Evolutionary conservation across 768 basidiomycete genomes (phyloP), one percentile per base, ranked within the genome.

Genomic region (Trametes maxima): DNA sequence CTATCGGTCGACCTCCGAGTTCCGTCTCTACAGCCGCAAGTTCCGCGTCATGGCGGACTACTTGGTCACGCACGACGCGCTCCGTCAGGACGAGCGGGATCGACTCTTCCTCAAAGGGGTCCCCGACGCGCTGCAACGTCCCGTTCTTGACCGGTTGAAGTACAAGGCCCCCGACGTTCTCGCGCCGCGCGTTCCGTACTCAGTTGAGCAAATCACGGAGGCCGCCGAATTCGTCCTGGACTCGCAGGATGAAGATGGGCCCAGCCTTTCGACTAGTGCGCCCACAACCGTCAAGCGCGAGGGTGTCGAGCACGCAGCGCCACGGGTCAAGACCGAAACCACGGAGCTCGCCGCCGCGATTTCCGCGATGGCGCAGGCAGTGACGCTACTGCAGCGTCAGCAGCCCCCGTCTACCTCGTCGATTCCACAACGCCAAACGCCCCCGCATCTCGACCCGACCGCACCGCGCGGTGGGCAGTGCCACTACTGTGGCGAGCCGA

Each of bases 181-280:
- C 24, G 62, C 62, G 17, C 72, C 69, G 1, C 70, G 72, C 17
- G 62, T 72, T 16, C 69, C 70, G 2, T 73, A 72, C 53, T 22
- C 37, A 2, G 35, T 73, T 8, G 35, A n/a, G 0, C 62, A 71
- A 8, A 59, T 72, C 19, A 59, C 67, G 7, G 67, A 63, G 17
- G 70, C 68, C 0, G 64, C 69, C 0, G 50, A 62, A 3, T 69
- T 70, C 51, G 63, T 66, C 5, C 33, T 71, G 19, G 44, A 56
- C 24, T 21, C 63, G 6, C 25, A 40, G 37, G 50, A 54, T 25
- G 46, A 48, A 4, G 47, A 44, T 35, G 37, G 10, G 1, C 40
- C 25, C 28, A 28, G 43, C 49, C 4, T 16, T 39, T 25, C 11
- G 6, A 21, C 45, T 3, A 0, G 16, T 3, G 21, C n/a, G 8